Percentiles rank a stretch among this genome's conserved stretches.
These are phyloP conservation scores for Kewa caespitosa DNA, from an alignment of 179 eudicot genomes.

Conservation along the genomic window DNA sequence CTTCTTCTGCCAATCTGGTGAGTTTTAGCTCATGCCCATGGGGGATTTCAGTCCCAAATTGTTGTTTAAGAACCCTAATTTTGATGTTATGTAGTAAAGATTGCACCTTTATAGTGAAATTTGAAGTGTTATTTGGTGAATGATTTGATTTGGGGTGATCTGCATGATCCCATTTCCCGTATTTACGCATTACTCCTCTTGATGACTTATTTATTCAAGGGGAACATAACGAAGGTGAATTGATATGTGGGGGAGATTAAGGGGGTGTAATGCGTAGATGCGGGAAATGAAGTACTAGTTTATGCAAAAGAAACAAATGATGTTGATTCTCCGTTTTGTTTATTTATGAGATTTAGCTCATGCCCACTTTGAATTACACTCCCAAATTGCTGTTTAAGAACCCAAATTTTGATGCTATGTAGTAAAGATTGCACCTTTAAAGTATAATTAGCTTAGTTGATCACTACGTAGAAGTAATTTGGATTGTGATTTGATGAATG, in stretches of 20 bases:
- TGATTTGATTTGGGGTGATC: too few relatives aligned
- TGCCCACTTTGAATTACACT: conserved; percentile 8
- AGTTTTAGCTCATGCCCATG: neutral
- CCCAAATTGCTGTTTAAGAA: neutral
- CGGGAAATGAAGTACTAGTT: too few relatives aligned
- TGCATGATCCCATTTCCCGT: too few relatives aligned
- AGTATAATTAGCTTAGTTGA: neutral
- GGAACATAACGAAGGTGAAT: too few relatives aligned
- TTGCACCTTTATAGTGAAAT: neutral
- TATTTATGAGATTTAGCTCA: conserved; percentile 20
- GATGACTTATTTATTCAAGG: too few relatives aligned
- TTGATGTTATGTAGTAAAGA: neutral
- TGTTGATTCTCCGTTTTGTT: too few relatives aligned
- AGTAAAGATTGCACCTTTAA: neutral
- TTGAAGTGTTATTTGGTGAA: neutral
- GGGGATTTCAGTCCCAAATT: conserved; percentile 1
- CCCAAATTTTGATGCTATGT: neutral
- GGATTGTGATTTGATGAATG: neutral
- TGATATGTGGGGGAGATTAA: too few relatives aligned
- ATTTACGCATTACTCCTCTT: too few relatives aligned
- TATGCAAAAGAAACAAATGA: too few relatives aligned
- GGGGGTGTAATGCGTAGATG: too few relatives aligned
- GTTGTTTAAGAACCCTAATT: neutral
- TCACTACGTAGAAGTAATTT: neutral
- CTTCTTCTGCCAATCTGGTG: conserved; percentile 56